phyloP scores from a whole-genome alignment of 441 rosid genomes.

The Gossypium schwendimanii region DNA sequence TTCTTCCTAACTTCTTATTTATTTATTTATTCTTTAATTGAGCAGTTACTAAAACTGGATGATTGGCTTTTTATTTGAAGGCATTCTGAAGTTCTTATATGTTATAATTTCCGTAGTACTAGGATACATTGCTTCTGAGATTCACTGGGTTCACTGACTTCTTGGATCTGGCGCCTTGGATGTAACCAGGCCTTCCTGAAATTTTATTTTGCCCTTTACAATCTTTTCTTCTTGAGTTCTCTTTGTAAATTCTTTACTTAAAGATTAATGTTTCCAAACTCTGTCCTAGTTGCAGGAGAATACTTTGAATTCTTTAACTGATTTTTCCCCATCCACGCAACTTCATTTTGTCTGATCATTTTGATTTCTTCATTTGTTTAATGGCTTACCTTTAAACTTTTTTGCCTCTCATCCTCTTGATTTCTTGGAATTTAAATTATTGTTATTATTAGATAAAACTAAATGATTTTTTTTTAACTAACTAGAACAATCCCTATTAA shows the following conservation, averaged over 20 bases:
- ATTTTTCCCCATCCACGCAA: neutral
- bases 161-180: neutral
- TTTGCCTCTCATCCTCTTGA: neutral
- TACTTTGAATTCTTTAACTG: neutral
- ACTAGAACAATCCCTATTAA: neutral
- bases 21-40: conserved; percentile 4
- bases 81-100: conserved; percentile 8
- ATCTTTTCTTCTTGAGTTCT: neutral
- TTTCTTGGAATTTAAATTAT: neutral
- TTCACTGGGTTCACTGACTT: neutral
- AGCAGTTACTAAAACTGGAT: neutral
- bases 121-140: neutral
- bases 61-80: neutral
- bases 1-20: conserved; percentile 32
- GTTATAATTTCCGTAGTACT: neutral
- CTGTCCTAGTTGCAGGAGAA: neutral
- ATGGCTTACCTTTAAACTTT: neutral
- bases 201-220: neutral
- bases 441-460: neutral
- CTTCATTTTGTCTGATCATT: neutral
- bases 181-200: neutral
- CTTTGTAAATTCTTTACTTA: conserved; percentile 1
- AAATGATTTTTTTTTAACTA: neutral
- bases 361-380: neutral
- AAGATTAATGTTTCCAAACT: neutral